A percentile compares a stretch with the other conserved stretches of the same genome.
Conservation (phyloP, 1,284 basidiomycete species). For the Rhodotorula glutinis region DNA sequence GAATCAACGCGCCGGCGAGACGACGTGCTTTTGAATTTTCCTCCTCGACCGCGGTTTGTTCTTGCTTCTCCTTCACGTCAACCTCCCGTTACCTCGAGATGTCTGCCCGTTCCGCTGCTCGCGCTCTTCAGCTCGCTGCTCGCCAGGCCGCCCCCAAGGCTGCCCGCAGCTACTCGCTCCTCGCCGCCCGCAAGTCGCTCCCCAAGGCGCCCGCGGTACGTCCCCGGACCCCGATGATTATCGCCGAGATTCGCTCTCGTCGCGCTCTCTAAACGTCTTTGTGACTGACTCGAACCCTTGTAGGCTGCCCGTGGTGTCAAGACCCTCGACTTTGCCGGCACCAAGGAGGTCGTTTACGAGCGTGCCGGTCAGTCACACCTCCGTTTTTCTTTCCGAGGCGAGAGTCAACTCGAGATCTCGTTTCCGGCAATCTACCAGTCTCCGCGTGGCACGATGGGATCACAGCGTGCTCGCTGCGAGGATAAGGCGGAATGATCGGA, state of each 20-base stretch:
- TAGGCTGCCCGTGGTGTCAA: slow-evolving; percentile 64
- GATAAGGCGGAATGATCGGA: no score
- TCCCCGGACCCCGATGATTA: neutral
- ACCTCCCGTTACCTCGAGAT: slow-evolving; percentile 2
- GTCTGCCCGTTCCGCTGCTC: slow-evolving; percentile 21
- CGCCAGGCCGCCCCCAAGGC: slow-evolving; percentile 29
- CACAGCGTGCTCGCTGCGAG: no score
- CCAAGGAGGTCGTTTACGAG: slow-evolving; percentile 94
- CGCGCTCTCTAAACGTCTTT: accelerated
- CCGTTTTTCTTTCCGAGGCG: neutral
- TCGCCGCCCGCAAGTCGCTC: slow-evolving; percentile 21
- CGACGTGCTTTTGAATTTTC: neutral
- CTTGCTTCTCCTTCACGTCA: neutral
- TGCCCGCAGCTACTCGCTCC: slow-evolving; percentile 29
- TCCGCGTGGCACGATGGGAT: neutral
- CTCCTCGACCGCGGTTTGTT: neutral
- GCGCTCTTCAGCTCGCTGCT: slow-evolving; percentile 19
- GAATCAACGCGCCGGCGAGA: neutral
- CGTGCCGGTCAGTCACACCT: slow-evolving; percentile 25
- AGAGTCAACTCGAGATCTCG: slow-evolving; percentile 6
- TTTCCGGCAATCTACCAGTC: neutral
- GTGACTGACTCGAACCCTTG: neutral
- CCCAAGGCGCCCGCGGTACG: slow-evolving; percentile 14
- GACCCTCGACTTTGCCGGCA: slow-evolving; percentile 96
- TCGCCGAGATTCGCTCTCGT: no score